Percentiles rank a stretch among this genome's conserved stretches.
Conservation (phyloP, 2,329 filamentous ascomycete species). For the Davidsoniella eucalypti region DNA sequence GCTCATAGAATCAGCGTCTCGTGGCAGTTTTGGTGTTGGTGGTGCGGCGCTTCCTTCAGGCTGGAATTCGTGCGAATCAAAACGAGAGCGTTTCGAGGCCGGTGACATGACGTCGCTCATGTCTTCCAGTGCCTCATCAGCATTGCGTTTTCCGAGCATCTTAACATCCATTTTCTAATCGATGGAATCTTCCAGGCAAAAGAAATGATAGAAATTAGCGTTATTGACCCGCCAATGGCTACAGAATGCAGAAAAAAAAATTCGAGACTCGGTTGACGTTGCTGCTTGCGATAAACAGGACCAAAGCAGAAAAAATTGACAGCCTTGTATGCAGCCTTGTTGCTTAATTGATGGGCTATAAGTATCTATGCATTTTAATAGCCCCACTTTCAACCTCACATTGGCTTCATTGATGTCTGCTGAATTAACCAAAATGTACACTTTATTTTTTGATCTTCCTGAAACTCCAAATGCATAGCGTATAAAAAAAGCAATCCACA, state of each 20-base stretch:
- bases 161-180: background rate
- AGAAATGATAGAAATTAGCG: background rate
- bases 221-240: background rate
- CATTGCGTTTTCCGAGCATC: conserved; percentile 33
- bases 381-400: too few relatives aligned
- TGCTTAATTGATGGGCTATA: background rate
- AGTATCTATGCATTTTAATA: background rate
- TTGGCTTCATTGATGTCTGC: background rate
- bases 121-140: conserved; percentile 39
- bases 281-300: background rate
- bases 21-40: conserved; percentile 2
- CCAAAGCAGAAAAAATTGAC: background rate
- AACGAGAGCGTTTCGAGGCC: conserved; percentile 40
- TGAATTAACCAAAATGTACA: conserved; percentile 1
- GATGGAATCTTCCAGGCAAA: background rate
- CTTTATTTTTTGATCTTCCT: conserved; percentile 8
- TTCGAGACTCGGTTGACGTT: background rate
- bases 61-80: conserved; percentile 19
- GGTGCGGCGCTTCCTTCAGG: conserved; percentile 14
- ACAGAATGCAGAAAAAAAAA: background rate
- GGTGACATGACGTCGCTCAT: conserved; percentile 37
- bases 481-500: background rate
- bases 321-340: conserved; percentile 10
- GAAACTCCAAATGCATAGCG: conserved; percentile 8
- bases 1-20: conserved; percentile 13